A percentile compares a stretch with the other conserved stretches of the same genome.
Conservation (phyloP, 169 alveolate genomes). For the Eimeria acervulina region DNA sequence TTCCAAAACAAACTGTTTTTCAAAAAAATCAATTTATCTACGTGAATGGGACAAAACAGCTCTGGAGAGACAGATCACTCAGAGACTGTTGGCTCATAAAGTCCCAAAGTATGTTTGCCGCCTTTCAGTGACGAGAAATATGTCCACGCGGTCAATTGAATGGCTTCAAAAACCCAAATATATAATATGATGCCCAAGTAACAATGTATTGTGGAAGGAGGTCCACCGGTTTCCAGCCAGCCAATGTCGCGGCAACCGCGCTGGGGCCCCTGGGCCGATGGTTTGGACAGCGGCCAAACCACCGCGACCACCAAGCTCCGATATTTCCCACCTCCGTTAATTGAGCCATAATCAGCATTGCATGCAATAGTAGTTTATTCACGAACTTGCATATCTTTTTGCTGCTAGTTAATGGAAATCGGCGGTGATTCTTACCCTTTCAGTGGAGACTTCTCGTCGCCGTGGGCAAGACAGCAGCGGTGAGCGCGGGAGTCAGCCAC, state of each 20-base stretch:
- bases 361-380: neutral
- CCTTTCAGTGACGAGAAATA: neutral
- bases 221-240: constrained; percentile 54
- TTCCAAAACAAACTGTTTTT: constrained; percentile 39
- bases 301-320: constrained; percentile 41
- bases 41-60: constrained; percentile 1
- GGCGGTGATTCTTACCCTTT: neutral
- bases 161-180: constrained; percentile 6
- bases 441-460: neutral
- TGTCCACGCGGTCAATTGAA: neutral
- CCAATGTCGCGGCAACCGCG: constrained; percentile 25
- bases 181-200: constrained; percentile 1
- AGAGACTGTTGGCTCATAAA: constrained; percentile 23
- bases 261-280: constrained; percentile 82
- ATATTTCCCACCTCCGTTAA: neutral
- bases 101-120: constrained; percentile 45
- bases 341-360: neutral
- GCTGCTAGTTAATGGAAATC: neutral
- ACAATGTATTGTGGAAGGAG: constrained; percentile 18
- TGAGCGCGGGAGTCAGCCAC: constrained; percentile 3
- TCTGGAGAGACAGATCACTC: constrained; percentile 34
- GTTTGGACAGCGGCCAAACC: constrained; percentile 67
- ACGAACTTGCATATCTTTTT: neutral
- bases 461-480: constrained; percentile 21
- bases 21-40: constrained; percentile 41